A percentile compares a stretch with the other conserved stretches of the same genome.
These are phyloP conservation scores for Suhomyces atakaporum DNA, from an alignment of 1,139 yeast genomes.

Conservation along the genomic window DNA sequence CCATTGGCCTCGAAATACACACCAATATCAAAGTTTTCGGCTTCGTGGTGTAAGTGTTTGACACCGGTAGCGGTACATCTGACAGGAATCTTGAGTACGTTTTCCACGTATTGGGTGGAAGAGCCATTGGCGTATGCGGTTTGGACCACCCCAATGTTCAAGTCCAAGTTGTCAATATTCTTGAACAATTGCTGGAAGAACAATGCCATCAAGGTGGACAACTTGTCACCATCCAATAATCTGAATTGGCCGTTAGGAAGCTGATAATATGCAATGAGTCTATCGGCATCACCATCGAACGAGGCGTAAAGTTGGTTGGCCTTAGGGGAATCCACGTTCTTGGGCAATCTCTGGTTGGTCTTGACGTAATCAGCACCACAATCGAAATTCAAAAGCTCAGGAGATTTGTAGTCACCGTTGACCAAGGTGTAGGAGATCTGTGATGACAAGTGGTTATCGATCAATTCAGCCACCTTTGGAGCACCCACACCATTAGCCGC, in stretches of 20 bases:
- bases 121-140: conserved; percentile 98
- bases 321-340: conserved; percentile 47
- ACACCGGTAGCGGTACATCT: conserved; percentile 95
- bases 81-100: conserved; percentile 71
- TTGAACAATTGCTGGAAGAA: conserved; percentile 57
- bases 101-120: conserved; percentile 71
- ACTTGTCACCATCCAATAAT: conserved; percentile 90
- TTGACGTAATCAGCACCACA: conserved; percentile 98
- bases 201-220: conserved; percentile 79
- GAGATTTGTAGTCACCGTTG: conserved; percentile 59
- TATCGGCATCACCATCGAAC: conserved; percentile 97
- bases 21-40: conserved; percentile 82
- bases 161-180: conserved; percentile 37
- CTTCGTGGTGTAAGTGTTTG: conserved; percentile 90
- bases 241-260: conserved; percentile 53
- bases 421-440: conserved; percentile 51
- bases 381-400: conserved; percentile 63
- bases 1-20: conserved; percentile 98
- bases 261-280: conserved; percentile 82
- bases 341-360: conserved; percentile 79
- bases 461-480: conserved; percentile 60
- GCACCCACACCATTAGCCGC: conserved; percentile 97
- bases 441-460: conserved; percentile 42
- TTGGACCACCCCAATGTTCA: conserved; percentile 84
- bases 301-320: conserved; percentile 65